These are phyloP conservation scores for Camptophora hylomeconis DNA, from an alignment of 2,329 filamentous ascomycete species.

Conservation along the genomic window DNA sequence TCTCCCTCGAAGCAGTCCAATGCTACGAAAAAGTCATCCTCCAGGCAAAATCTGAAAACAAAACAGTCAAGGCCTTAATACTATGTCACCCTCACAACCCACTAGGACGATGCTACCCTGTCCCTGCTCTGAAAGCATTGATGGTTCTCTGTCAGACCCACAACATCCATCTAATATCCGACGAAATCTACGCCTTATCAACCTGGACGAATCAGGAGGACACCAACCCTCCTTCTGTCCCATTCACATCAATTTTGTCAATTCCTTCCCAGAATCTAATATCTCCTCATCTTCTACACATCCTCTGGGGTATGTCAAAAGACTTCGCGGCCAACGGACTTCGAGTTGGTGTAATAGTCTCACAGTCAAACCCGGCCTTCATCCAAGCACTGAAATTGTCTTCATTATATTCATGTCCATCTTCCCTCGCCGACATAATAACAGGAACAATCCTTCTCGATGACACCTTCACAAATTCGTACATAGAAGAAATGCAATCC, in stretches of 20 bases:
- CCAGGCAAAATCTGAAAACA: constrained; percentile 24
- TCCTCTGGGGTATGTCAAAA: constrained; percentile 34
- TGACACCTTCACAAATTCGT: constrained; percentile 29
- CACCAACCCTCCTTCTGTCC: constrained; percentile 10
- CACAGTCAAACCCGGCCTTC: constrained; percentile 31
- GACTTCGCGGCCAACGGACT: constrained; percentile 47
- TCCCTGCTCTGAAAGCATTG: constrained; percentile 26
- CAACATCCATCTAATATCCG: constrained; percentile 40
- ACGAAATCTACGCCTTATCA: constrained; percentile 47
- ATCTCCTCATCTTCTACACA: constrained; percentile 38
- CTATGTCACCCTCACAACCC: constrained; percentile 42
- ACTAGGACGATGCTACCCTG: constrained; percentile 36
- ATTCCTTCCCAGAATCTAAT: constrained; percentile 34
- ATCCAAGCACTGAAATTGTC: constrained; percentile 27
- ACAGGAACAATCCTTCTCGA: constrained; percentile 33
- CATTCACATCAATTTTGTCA: constrained; percentile 36
- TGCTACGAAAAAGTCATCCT: constrained; percentile 34
- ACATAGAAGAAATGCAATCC: constrained; percentile 31
- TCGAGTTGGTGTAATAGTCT: constrained; percentile 38
- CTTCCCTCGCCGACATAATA: constrained; percentile 30
- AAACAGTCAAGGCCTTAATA: constrained; percentile 35
- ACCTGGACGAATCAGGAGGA: constrained; percentile 32
- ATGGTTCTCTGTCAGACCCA: constrained; percentile 39
- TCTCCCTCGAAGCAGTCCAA: constrained; percentile 27
- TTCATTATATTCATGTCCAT: constrained; percentile 35